Percentiles rank a stretch among this genome's conserved stretches.
Conservation (phyloP, 2,329 filamentous ascomycete genomes). For the Nemania serpens region DNA sequence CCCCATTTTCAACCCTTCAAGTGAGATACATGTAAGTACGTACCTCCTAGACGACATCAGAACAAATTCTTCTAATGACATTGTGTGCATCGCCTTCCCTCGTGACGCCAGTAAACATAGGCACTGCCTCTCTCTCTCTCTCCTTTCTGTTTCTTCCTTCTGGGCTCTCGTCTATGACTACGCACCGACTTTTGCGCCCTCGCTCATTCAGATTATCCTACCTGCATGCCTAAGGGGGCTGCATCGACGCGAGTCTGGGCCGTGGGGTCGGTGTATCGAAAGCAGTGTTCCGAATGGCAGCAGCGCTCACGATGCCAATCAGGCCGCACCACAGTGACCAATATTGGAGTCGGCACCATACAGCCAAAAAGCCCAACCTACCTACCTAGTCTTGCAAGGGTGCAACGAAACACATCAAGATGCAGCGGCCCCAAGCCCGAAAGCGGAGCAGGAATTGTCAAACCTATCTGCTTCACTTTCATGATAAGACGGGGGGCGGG, state of each 20-base stretch:
- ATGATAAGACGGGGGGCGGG: too few species aligned
- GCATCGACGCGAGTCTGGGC: slow-evolving; percentile 29
- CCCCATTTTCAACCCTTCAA: neutral
- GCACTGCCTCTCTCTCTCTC: neutral
- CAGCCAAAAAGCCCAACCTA: slow-evolving; percentile 18
- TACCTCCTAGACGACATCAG: neutral
- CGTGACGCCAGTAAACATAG: neutral
- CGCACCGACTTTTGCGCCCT: slow-evolving; percentile 1
- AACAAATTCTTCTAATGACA: neutral
- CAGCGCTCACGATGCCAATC: slow-evolving; percentile 31
- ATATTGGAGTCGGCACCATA: slow-evolving; percentile 21
- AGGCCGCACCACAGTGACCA: slow-evolving; percentile 25
- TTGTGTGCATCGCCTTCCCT: too few species aligned
- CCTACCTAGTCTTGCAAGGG: slow-evolving; percentile 9
- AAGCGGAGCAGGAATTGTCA: slow-evolving; percentile 23
- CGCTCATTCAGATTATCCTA: slow-evolving; percentile 13
- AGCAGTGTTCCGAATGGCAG: slow-evolving; percentile 26
- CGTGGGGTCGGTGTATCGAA: slow-evolving; percentile 24
- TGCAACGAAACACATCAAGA: slow-evolving; percentile 11
- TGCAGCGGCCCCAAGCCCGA: slow-evolving; percentile 17
- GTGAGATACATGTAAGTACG: too few species aligned
- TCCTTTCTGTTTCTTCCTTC: neutral
- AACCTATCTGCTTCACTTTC: neutral
- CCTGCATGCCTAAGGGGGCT: slow-evolving; percentile 23
- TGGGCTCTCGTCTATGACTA: neutral